Base-by-base conservation (phyloP, 2,329 filamentous ascomycete genomes). In the Fusarium proliferatum region DNA sequence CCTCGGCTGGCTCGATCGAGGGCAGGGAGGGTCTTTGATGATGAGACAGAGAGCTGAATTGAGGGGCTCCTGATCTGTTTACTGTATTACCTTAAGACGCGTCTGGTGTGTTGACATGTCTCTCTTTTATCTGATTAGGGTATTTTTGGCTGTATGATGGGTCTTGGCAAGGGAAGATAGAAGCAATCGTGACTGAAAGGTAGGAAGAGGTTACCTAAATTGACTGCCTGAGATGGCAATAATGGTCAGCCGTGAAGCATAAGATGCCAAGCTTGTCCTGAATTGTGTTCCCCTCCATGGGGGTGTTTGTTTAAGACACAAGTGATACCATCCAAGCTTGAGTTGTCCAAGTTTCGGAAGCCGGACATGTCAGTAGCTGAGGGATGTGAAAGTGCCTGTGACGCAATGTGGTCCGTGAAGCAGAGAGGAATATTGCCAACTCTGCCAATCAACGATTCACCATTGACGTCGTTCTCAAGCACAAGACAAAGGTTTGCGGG, bases 11-110 rank as follows among this genome's bases (percentile, higher is more conserved):
- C 33, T 71, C 46, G 60, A 56, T 42, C 59, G 56, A 72, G 55
- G 56, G 34, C 57, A 73, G 70, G 70, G 57, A 71, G 66, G 49
- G 39, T 49, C 36, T 58, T 58, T 30, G 52, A 69, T 30, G 28
- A 38, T 57, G 48, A 67, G 61, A 73, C 65, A 73, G 55, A 39
- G 52, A 73, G 66, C 65, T 67, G 65, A 71, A 60, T 11, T 59
- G 43, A 45, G 70, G 65, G 52, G 41, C 26, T 52, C 17, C 28
- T 45, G 23, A 46, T 67, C 58, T 71, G 36, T 55, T 61, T 48
- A 56, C 30, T 53, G 23, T 51, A 38, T 49, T 34, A 55, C 41
- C 6, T 13, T 19, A 46, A 51, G 52, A 46, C 57, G 71, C 67
- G 45, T 61, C 42, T 56, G 41, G 45, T 71, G 71, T 71, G 57